Conservation (phyloP, 495 filamentous ascomycete species). For the Neurospora sp. region DNA sequence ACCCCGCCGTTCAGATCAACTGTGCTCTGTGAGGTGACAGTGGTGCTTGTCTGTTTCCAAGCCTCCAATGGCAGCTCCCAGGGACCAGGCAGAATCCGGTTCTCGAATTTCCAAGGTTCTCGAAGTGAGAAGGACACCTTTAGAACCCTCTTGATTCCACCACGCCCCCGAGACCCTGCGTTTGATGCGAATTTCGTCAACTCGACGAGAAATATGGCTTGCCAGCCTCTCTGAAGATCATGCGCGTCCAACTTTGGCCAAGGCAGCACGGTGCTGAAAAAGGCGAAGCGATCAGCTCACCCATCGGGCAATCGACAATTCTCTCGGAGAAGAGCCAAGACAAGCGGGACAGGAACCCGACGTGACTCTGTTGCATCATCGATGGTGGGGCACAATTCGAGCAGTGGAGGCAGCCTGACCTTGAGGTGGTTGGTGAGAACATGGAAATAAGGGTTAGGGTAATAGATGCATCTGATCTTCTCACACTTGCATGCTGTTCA, state of each 20-base stretch:
- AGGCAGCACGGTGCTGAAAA: not conserved
- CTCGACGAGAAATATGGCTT: not conserved
- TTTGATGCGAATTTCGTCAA: not conserved
- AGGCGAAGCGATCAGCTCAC: not conserved
- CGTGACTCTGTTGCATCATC: not conserved
- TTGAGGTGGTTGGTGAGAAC: not conserved
- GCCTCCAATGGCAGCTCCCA: not conserved
- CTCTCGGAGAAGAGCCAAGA: not conserved
- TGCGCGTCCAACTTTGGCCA: not conserved
- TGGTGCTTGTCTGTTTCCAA: not conserved
- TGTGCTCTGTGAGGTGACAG: not conserved
- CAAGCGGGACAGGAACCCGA: not conserved
- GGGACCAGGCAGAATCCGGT: not conserved
- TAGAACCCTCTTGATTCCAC: not conserved
- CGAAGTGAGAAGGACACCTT: not conserved
- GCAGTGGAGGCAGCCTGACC: not conserved
- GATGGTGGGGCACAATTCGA: not conserved
- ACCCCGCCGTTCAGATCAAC: not conserved
- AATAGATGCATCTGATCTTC: not conserved
- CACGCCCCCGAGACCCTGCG: not conserved
- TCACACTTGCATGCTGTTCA: not conserved
- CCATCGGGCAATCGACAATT: not conserved
- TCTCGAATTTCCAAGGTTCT: not conserved
- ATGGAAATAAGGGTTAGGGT: not conserved
- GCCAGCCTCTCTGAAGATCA: not conserved